Evolutionary conservation across 2,329 filamentous ascomycete species (phyloP), one percentile per base, ranked within the genome.

Genomic region (Xylaria sp.): DNA sequence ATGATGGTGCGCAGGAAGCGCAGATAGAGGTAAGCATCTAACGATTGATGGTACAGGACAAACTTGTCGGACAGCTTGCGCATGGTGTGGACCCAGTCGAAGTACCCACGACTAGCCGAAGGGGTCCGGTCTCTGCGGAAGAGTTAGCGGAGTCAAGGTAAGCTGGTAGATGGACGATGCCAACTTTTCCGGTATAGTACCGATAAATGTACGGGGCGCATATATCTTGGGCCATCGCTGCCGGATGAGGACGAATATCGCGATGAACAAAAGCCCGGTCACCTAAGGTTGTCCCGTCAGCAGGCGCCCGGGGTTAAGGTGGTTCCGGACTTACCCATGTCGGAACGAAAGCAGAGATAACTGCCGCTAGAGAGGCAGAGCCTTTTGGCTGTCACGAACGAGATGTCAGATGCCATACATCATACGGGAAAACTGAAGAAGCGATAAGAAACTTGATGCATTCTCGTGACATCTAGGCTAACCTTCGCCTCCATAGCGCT

Each of bases 21-120:
- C 42, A 97, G 81, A 67, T 95, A 91, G 21, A 97, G 83, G 70
- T 92, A 97, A 26, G 89, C 87, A 70, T 97, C 93, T 59, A 97
- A 82, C 2, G 91, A 92, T 70, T 92, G 89, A 72, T 96, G 91
- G 63, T 92, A 89, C 39, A 97, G 82, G 21, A 92, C 82, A 65
- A 91, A 94, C 54, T 85, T 86, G 71, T 97, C 92, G 5, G 81
- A 78, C 43, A 85, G 73, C 63, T 81, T 82, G 41, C 62, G 53
- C 65, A 69, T 63, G 4, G 62, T 64, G 49, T 56, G 60, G 13
- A 66, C 24, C 66, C 66, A 69, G 46, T 65, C 61, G 37, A 69
- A 53, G 42, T 61, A 66, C 0, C 59, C 59, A 21, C 52, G 54
- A 6, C 48, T 60, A 7, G 48, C 37, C 2, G 62, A 57, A 34